Evolutionary conservation across 306 rosid species (phyloP).

Genomic region (Trichosanthes cucumerina): DNA sequence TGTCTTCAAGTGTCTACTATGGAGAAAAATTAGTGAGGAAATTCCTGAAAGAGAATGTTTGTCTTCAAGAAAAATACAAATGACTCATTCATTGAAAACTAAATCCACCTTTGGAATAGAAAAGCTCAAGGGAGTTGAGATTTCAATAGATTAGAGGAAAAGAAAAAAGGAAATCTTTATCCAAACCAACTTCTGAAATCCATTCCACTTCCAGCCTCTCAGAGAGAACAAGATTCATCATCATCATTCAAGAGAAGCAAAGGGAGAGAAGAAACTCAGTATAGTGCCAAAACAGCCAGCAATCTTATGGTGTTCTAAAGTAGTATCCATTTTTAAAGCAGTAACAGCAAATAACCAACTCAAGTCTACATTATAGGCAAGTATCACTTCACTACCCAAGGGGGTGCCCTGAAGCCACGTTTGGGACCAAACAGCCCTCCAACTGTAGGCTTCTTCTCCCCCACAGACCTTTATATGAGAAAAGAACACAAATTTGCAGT

Average conservation of each 20-base stretch:
- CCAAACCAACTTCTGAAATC: background rate
- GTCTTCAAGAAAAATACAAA: too few species aligned
- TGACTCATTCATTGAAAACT: too few species aligned
- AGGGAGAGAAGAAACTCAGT: background rate
- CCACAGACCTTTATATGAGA: constrained; percentile 2
- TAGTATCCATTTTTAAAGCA: background rate
- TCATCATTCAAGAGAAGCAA: background rate
- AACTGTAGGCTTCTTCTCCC: background rate
- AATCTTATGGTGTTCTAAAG: background rate
- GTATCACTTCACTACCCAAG: constrained; percentile 11
- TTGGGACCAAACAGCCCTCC: constrained; percentile 7
- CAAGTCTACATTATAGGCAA: constrained; percentile 4
- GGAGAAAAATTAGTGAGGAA: too few species aligned
- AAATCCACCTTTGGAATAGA: background rate
- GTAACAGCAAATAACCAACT: background rate
- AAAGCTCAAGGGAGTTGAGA: background rate
- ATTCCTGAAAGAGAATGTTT: too few species aligned
- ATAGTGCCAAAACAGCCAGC: background rate
- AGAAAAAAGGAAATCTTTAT: too few species aligned
- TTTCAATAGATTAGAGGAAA: too few species aligned
- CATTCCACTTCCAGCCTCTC: background rate
- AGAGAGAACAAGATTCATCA: background rate
- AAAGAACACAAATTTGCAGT: background rate
- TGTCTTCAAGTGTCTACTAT: too few species aligned
- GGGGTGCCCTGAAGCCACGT: background rate